Conservation (phyloP, 192 early-diverging fungal species). For the Backusella sp. region DNA sequence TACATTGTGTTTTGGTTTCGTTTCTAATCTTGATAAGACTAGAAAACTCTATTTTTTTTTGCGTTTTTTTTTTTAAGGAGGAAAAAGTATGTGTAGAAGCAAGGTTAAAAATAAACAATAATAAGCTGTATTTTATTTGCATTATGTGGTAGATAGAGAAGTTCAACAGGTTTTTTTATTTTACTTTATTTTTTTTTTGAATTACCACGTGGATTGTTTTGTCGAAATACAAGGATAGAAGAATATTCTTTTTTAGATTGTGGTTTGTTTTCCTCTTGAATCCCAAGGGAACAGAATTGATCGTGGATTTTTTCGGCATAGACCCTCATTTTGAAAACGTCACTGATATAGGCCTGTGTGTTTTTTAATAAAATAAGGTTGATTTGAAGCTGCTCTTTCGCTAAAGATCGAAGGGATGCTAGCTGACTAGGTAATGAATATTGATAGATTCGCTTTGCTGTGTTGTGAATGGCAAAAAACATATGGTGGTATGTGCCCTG, state of each 20-base stretch:
- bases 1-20: too few species aligned
- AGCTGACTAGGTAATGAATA: neutral
- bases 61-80: neutral
- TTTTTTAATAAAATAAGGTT: conserved; percentile 21
- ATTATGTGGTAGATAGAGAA: neutral
- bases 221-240: neutral
- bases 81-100: neutral
- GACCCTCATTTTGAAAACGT: conserved; percentile 29
- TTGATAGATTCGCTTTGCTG: conserved; percentile 23
- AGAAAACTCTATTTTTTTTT: neutral
- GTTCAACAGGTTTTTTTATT: neutral
- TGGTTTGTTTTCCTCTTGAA: neutral
- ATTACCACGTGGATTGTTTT: neutral
- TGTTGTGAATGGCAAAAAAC: conserved; percentile 38
- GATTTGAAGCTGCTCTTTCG: conserved; percentile 27
- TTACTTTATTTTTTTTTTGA: neutral
- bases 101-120: neutral
- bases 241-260: neutral
- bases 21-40: neutral
- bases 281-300: conserved; percentile 1
- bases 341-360: conserved; percentile 25
- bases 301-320: conserved; percentile 32
- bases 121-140: neutral
- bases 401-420: neutral
- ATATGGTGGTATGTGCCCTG: conserved; percentile 38